Base-by-base conservation (phyloP, 108 stramenopile genomes). In the Mediolabrus comicus region DNA sequence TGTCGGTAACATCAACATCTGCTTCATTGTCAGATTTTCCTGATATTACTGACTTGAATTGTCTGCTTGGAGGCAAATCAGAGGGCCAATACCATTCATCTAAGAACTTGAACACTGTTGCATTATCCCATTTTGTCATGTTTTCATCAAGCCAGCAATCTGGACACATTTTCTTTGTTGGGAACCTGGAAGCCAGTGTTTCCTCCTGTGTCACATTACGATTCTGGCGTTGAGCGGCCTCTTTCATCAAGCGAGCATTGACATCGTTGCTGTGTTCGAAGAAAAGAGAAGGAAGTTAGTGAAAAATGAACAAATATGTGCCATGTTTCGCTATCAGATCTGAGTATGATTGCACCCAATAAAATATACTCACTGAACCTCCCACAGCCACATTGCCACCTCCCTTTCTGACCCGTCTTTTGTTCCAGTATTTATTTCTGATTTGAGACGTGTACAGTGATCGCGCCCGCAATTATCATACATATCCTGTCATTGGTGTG, bases 401-500 rank as follows among this genome's bases (percentile, higher is more conserved):
- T 53, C 64, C 31, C 53, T 28, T 30, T 65, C 53, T 14, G 70
- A 62, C 54, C 61, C 64, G 25, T 66, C 58, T 67, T 67, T 46
- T 22, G 66, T 7, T 7, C 53, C 26, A 5, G 25, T 36, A 46
- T 72, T 14, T 30, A 46, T 30, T 41, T 67, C 38, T 16, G 56
- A 60, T 43, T 60, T 68, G 34, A 69, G 65, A 6, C 80, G 71
- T 17, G 31, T 59, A 49, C 80, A 81, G 35, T 72, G 75, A 59
- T 76, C 74, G 30, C 60, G 70, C 7, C 64, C 80, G 46, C 80
- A 81, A 29, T 62, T 46, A 30, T 72, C 75, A 64, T 69, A 77
- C 71, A 72, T 71, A 13, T 65, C 53, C 33, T 58, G 24, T 22
- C 52, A 59, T 38, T 72, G 62, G 11, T 17, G 59, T 9, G 35